Base-by-base conservation (phyloP, 2,329 filamentous ascomycete species). In the Byssochlamys sp. region DNA sequence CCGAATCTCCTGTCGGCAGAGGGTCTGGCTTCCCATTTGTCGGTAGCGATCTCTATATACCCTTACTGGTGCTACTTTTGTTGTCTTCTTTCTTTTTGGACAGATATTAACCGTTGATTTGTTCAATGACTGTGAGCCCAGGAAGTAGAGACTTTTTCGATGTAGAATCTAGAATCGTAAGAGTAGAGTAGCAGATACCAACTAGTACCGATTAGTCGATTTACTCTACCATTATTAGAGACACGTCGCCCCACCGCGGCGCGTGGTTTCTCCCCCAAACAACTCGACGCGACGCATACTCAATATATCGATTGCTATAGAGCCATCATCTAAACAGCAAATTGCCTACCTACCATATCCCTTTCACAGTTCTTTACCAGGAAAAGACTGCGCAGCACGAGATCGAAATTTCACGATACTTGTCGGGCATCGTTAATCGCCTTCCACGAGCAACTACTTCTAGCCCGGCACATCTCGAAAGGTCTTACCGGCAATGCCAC, bases 401-500 rank as follows among this genome's bases (percentile, higher is more conserved):
- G 14, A 45, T 45, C 39, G 14, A 4, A 9, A 24, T 24, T 45
- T 6, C 6, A 45, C 39, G 6, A 45, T 45, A 7, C 39, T n/a
- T 19, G 39, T 45, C 5, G 12, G 6, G n/a, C 33, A 39, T 39
- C 28, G 28, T 5, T 39, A 14, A n/a, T 39, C 33, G 11, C 14
- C 3, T 39, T n/a, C 33, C 14, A 29, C 11, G 33, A 9, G 12
- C 33, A n/a, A 19, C 14, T 24, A 45, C n/a, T 45, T 45, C 12
- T 6, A 19, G 39, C n/a, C 39, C 39, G n/a, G 35, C 7, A n/a
- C 5, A 45, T 45, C 39, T 45, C 39, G n/a, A 45, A 45, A 14
- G 9, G 9, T 19, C 14, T 45, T 45, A 28, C 48, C 48, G n/a
- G n/a, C 10, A 28, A 67, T 67, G 66, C 66, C 66, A 45, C 65